Base-by-base conservation (phyloP, 331 rosid species). In the Acacia pycnantha region DNA sequence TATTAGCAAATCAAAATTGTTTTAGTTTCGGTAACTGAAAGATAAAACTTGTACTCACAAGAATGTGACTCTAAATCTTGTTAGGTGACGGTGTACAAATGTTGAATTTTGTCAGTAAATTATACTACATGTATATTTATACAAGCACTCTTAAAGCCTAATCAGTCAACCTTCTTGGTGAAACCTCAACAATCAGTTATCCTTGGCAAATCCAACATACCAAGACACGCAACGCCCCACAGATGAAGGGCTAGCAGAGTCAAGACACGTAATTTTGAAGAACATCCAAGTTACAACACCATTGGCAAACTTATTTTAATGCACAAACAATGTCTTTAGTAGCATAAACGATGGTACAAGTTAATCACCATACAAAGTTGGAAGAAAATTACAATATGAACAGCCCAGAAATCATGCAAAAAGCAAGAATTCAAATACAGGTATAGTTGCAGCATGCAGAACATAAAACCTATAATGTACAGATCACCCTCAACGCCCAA, bases 401-500 rank as follows among this genome's bases (percentile, higher is more conserved):
- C 77, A 81, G 79, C 73, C 66, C 54, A 79, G 83, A 85, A 82
- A 82, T 81, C 90, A 80, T 81, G 85, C 65, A 56, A 81, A 83
- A 65, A 81, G 80, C 90, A 85, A 84, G 58, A 78, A 79, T 79
- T 54, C 33, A 59, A 81, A 77, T 61, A 59, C 48, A 50, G 69
- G 79, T 74, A 73, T 82, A 1, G 48, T 84, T 44, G 88, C 72
- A 86, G 67, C 61, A 81, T 83, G 80, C 43, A 59, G 79, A 81
- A 77, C 83, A 58, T 72, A 82, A 80, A 86, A 82, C 92, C 89
- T 90, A 90, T 87, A 83, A 87, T 88, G 96, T 90, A 90, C 94
- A 91, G 58, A 85, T 88, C 92, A 88, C 94, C 85, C 88, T 79
- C 85, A 86, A 84, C 85, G 83, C 84, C 84, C 92, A 83, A 80